phyloP scores from a whole-genome alignment of 257 asterid genomes.

The Capsicum baccatum region DNA sequence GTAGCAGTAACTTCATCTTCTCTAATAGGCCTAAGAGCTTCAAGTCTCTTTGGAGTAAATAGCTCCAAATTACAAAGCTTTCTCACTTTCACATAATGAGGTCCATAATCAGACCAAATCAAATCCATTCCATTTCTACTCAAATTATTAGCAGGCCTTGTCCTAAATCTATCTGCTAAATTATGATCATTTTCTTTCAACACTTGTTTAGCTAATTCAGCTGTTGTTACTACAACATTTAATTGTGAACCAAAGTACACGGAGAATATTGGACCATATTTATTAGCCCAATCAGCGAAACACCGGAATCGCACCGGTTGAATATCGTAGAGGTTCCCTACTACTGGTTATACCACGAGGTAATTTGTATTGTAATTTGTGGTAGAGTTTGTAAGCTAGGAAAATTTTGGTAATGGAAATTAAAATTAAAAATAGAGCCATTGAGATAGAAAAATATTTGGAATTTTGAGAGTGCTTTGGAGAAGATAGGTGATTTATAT shows the following conservation, averaged over 20 bases:
- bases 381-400: conserved; percentile 50
- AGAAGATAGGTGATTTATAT: not conserved
- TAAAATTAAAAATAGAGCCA: conserved; percentile 43
- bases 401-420: conserved; percentile 39
- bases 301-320: conserved; percentile 45
- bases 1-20: conserved; percentile 87
- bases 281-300: conserved; percentile 45
- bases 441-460: conserved; percentile 9
- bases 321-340: conserved; percentile 46
- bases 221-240: conserved; percentile 43
- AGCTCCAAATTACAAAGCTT: conserved; percentile 84
- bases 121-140: conserved; percentile 78
- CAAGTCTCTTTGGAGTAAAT: conserved; percentile 72
- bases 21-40: conserved; percentile 76
- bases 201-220: conserved; percentile 45
- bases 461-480: not conserved
- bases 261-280: conserved; percentile 45
- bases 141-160: conserved; percentile 44
- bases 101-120: conserved; percentile 93
- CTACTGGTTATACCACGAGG: conserved; percentile 50
- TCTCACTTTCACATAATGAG: conserved; percentile 86
- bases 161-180: conserved; percentile 45
- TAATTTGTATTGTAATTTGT: conserved; percentile 46
- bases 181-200: conserved; percentile 48
- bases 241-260: conserved; percentile 46